These are phyloP conservation scores for Hypoxylon sp. DNA, from an alignment of 2,329 filamentous ascomycete species.

Conservation along the genomic window DNA sequence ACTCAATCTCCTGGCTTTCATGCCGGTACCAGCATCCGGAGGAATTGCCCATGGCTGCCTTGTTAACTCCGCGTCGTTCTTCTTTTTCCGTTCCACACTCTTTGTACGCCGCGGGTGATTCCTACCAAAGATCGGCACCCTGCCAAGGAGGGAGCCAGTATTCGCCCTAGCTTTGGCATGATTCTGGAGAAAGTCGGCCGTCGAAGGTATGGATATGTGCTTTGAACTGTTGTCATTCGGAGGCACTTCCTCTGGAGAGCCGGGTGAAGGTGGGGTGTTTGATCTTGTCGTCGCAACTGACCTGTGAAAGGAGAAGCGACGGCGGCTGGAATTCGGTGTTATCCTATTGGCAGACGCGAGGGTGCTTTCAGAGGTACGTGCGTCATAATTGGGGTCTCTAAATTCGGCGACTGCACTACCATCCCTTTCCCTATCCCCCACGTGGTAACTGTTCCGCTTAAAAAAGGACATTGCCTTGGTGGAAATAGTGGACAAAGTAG, in stretches of 20 bases:
- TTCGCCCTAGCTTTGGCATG: slow-evolving; percentile 62
- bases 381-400: slow-evolving; percentile 45
- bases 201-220: slow-evolving; percentile 54
- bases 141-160: slow-evolving; percentile 65
- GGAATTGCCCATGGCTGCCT: slow-evolving; percentile 69
- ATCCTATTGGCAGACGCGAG: slow-evolving; percentile 43
- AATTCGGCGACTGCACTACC: slow-evolving; percentile 40
- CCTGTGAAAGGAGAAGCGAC: slow-evolving; percentile 52
- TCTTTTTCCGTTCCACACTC: slow-evolving; percentile 51
- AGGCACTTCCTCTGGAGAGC: slow-evolving; percentile 47
- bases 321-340: slow-evolving; percentile 41
- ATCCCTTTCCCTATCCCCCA: slow-evolving; percentile 40
- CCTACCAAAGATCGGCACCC: slow-evolving; percentile 62
- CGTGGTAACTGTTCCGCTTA: slow-evolving; percentile 46
- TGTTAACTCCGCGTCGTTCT: slow-evolving; percentile 54
- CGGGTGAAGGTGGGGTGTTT: slow-evolving; percentile 53
- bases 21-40: slow-evolving; percentile 77
- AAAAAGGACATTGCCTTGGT: slow-evolving; percentile 47
- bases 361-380: slow-evolving; percentile 44
- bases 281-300: slow-evolving; percentile 50
- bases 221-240: slow-evolving; percentile 43
- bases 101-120: slow-evolving; percentile 45
- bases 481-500: slow-evolving; percentile 43
- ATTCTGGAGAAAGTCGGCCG: slow-evolving; percentile 60
- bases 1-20: slow-evolving; percentile 84